Base-by-base conservation (phyloP, 1,139 yeast genomes). In the Casaregolazyma suthepensis region DNA sequence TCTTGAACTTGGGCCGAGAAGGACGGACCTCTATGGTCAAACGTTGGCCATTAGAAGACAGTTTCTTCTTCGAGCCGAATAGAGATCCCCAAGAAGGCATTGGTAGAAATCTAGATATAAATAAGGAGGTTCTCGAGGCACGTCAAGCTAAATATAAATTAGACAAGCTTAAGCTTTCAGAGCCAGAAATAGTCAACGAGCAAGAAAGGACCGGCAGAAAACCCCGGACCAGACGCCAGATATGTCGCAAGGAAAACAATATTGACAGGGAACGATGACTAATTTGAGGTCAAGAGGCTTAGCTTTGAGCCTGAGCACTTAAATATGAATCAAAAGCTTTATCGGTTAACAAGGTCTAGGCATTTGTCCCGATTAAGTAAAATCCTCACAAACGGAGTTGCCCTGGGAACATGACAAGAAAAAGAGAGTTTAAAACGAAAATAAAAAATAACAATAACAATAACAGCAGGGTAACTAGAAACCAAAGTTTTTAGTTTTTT, bases 71-170 rank as follows among this genome's bases (percentile, higher is more conserved):
- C 4, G 52, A 17, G 17, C 43, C 18, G 31, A 37, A 23, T 18
- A 49, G 19, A 35, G 29, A 46, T 19, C 22, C 38, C 52, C 52
- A 49, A 49, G 31, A 18, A n/a, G 52, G 52, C 52, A 49, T 49
- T 43, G 38, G 23, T 26, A 26, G 31, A 26, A 26, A 26, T 26
- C 31, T 26, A 26, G 31, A 26, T 26, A 26, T 26, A 26, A 26
- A 26, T 26, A 26, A 9, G 2, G 31, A 7, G 31, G 31, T 26
- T 26, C 31, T 26, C 31, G 31, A 26, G 31, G 31, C 10, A 26
- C 31, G 31, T 2, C 10, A 26, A 26, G 31, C 31, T 26, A 26
- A 26, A 26, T 26, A 26, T 26, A 26, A 26, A 26, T 26, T 26
- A 12, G 2, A 26, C 31, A 26, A 26, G 31, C 31, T 26, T 26